Base-by-base conservation (phyloP, 345 rosid genomes). In the Excoecaria agallocha region DNA sequence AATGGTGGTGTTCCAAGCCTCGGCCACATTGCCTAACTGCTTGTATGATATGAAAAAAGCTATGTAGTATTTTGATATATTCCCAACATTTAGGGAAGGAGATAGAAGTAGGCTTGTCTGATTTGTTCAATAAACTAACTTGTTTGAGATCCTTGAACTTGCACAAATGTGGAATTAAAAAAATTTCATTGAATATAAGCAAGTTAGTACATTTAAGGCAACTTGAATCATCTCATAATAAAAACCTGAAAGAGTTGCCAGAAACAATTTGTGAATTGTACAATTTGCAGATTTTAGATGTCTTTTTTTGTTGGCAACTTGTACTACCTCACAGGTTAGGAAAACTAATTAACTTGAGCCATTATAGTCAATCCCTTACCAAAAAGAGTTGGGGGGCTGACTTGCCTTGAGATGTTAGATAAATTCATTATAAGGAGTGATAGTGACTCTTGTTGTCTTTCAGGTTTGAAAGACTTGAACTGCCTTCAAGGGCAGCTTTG, bases 101-200 rank as follows among this genome's bases (percentile, higher is more conserved):
- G 38, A 60, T 25, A 25, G 64, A 6, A 30, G 64, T 5, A 24
- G 64, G 41, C 4, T 15, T 38, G 8, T 12, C 10, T 3, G 24
- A 63, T 13, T 4, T 38, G 5, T 37, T 38, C 3, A 37, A 17
- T 39, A 11, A 15, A 6, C 17, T 63, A 20, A 63, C 67, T 37
- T 63, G 20, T 63, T 37, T 63, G 67, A 63, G 67, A 63, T 63
- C 67, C 20, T 19, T 63, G 11, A 63, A 7, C 15, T 37, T 63
- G n/a, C 4, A 49, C 1, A 1, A 19, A 5, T 63, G 67, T 63
- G 22, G n/a, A 3, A 37, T 63, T 37, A 8, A 1, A 11, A 12
- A 63, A 63, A 39, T 63, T 19, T 49, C 67, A 37, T 63, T 38
- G 1, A 35, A 35, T 3, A 63, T 63, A 63, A 63, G 16, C n/a